phyloP scores from a whole-genome alignment of 495 filamentous ascomycete species.

The Penicillium nucicola region DNA sequence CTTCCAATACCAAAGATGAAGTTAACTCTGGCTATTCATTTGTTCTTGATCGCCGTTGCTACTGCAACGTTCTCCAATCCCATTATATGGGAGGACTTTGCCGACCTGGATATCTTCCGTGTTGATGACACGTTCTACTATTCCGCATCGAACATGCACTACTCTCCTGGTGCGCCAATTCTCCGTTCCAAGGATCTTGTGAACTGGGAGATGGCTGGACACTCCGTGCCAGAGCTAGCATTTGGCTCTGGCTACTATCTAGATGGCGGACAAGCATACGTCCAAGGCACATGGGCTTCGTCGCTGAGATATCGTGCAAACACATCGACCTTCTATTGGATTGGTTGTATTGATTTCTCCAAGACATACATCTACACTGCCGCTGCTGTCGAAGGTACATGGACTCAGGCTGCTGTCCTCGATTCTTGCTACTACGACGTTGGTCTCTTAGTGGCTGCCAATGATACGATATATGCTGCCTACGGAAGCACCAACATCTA shows the following conservation, averaged over 20 bases:
- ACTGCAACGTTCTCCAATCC: conserved; percentile 13
- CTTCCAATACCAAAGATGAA: no score
- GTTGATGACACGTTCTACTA: conserved; percentile 49
- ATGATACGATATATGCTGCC: conserved; percentile 56
- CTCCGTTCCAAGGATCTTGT: conserved; percentile 54
- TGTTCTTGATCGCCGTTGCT: no score
- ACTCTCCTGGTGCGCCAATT: conserved; percentile 58
- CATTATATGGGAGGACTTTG: conserved; percentile 42
- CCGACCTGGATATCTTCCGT: conserved; percentile 45
- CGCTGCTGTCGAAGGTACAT: conserved; percentile 31
- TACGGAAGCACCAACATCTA: conserved; percentile 49
- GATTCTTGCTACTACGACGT: conserved; percentile 56
- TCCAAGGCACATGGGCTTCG: conserved; percentile 54
- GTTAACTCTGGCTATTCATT: no score
- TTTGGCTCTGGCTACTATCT: conserved; percentile 49
- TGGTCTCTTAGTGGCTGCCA: conserved; percentile 52
- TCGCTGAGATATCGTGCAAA: conserved; percentile 48
- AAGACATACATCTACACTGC: conserved; percentile 52
- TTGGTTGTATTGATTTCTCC: conserved; percentile 49
- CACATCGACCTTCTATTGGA: conserved; percentile 52
- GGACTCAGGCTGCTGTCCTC: conserved; percentile 30
- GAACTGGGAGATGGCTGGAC: conserved; percentile 54
- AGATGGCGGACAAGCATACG: conserved; percentile 43
- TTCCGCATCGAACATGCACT: conserved; percentile 55
- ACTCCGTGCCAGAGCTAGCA: conserved; percentile 50